Conservation (phyloP, 2,329 filamentous ascomycete genomes). For the Chrysosporium queenslandicum region DNA sequence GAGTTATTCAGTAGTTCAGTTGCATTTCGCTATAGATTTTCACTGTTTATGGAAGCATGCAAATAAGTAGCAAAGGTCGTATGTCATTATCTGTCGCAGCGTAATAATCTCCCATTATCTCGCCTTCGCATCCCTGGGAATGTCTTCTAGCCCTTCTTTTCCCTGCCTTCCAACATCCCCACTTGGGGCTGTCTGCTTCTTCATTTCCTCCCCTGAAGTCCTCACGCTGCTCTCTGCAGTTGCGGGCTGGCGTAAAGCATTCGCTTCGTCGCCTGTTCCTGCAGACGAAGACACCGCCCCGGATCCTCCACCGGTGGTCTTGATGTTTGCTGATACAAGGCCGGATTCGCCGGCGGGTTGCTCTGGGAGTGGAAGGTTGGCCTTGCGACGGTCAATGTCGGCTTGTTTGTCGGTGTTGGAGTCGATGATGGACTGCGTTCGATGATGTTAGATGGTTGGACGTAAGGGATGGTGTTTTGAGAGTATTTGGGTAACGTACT, state of each 20-base stretch:
- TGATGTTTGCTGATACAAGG: conserved; percentile 62
- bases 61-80: too few relatives aligned
- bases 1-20: neutral
- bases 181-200: conserved; percentile 43
- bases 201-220: conserved; percentile 41
- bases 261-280: conserved; percentile 35
- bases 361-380: conserved; percentile 70
- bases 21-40: neutral
- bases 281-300: conserved; percentile 46
- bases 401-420: conserved; percentile 46
- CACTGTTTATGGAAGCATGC: too few relatives aligned
- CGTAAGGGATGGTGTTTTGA: neutral
- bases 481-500: conserved; percentile 24
- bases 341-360: conserved; percentile 66
- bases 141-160: conserved; percentile 45
- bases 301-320: conserved; percentile 60
- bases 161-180: conserved; percentile 51
- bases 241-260: conserved; percentile 46
- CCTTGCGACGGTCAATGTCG: conserved; percentile 56
- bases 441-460: neutral
- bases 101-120: conserved; percentile 28
- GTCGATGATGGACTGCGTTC: conserved; percentile 31
- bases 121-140: conserved; percentile 52
- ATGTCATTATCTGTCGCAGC: too few relatives aligned
- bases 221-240: conserved; percentile 48